Evolutionary conservation across 2,329 filamentous ascomycete species (phyloP).

Genomic region (Didymella keratinophila): DNA sequence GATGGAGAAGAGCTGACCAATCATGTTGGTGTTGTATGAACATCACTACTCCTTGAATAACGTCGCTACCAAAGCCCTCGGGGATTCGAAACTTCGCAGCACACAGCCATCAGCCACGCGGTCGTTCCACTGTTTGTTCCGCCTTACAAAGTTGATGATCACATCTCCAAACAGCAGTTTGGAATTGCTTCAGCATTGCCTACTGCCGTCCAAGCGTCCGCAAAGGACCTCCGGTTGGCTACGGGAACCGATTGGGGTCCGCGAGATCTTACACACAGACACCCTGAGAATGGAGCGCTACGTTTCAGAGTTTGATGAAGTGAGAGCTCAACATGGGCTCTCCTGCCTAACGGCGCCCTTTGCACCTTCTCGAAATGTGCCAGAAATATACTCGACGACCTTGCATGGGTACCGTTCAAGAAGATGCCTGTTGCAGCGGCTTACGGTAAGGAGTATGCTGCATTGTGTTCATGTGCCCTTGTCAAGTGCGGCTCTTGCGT

Average conservation of each 20-base stretch:
- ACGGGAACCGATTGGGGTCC: slow-evolving; percentile 20
- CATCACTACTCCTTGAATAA: slow-evolving; percentile 12
- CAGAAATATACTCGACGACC: slow-evolving; percentile 25
- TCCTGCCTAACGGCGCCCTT: slow-evolving; percentile 13
- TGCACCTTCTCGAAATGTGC: slow-evolving; percentile 28
- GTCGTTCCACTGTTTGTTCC: slow-evolving; percentile 12
- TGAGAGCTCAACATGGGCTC: slow-evolving; percentile 11
- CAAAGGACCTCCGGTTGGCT: slow-evolving; percentile 6
- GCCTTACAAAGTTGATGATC: slow-evolving; percentile 14
- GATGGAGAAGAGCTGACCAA: slow-evolving; percentile 4
- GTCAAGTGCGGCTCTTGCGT: slow-evolving; percentile 21
- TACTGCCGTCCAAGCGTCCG: slow-evolving; percentile 3
- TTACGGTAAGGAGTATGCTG: slow-evolving; percentile 15
- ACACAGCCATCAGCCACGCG: slow-evolving; percentile 20
- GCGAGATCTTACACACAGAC: slow-evolving; percentile 15
- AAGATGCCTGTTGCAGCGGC: slow-evolving; percentile 17
- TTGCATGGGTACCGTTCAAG: slow-evolving; percentile 7
- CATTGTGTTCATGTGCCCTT: slow-evolving; percentile 8
- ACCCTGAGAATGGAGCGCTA: slow-evolving; percentile 25
- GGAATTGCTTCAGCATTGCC: slow-evolving; percentile 3
- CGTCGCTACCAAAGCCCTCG: slow-evolving; percentile 11
- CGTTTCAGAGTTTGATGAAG: slow-evolving; percentile 33
- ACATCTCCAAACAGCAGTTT: slow-evolving; percentile 9
- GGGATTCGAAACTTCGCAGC: slow-evolving; percentile 1
- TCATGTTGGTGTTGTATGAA: slow-evolving; percentile 14